Conservation (phyloP, 805 yeast genomes). For the Lachancea dasiensis region DNA sequence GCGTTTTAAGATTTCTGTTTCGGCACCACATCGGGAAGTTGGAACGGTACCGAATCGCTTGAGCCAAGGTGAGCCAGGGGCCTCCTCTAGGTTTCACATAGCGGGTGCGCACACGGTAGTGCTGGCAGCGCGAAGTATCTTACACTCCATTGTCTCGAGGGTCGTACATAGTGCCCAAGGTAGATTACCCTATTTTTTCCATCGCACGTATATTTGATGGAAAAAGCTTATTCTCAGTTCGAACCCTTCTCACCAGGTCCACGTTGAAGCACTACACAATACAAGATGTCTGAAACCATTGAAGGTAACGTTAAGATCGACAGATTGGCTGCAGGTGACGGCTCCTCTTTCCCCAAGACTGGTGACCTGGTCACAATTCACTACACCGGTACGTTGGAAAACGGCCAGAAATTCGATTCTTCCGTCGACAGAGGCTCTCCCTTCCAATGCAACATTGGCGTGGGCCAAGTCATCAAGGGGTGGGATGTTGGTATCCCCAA, state of each 20-base stretch:
- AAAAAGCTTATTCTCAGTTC: too few relatives aligned
- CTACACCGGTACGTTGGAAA: conserved; percentile 91
- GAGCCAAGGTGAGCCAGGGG: too few relatives aligned
- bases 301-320: conserved; percentile 37
- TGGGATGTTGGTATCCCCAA: conserved; percentile 96
- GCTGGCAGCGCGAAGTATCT: too few relatives aligned
- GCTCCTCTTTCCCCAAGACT: conserved; percentile 72
- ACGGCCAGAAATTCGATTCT: conserved; percentile 94
- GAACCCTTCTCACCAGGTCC: not conserved
- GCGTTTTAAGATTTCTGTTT: too few relatives aligned
- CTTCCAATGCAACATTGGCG: conserved; percentile 90
- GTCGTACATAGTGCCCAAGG: too few relatives aligned
- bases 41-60: too few relatives aligned
- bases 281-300: conserved; percentile 31
- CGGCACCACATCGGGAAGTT: too few relatives aligned
- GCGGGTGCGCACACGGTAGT: too few relatives aligned
- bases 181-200: not conserved
- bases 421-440: conserved; percentile 94
- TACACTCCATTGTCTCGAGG: too few relatives aligned
- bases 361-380: conserved; percentile 93
- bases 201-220: too few relatives aligned
- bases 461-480: conserved; percentile 93
- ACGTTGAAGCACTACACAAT: too few relatives aligned
- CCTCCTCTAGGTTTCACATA: too few relatives aligned
- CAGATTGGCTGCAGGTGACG: conserved; percentile 59